Evolutionary conservation across 148 eudicot species (phyloP).

Genomic region (Bassia scoparia): DNA sequence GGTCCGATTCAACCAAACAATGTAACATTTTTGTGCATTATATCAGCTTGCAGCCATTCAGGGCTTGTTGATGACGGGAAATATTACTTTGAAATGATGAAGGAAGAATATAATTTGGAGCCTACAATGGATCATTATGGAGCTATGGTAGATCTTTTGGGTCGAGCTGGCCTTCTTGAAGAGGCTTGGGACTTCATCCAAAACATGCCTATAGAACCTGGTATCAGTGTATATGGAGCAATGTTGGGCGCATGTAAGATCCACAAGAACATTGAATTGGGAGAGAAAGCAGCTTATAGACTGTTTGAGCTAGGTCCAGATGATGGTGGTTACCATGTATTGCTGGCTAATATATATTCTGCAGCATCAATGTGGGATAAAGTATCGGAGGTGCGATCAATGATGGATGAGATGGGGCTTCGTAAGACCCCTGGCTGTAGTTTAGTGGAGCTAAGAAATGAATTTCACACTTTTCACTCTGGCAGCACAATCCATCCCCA

Average conservation of each 20-base stretch:
- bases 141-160: slow-evolving; percentile 89
- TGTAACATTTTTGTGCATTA: slow-evolving; percentile 64
- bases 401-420: slow-evolving; percentile 59
- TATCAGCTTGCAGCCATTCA: slow-evolving; percentile 86
- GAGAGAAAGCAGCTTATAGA: slow-evolving; percentile 58
- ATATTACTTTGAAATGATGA: slow-evolving; percentile 55
- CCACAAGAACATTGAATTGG: slow-evolving; percentile 68
- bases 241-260: slow-evolving; percentile 94
- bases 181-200: slow-evolving; percentile 82
- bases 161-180: slow-evolving; percentile 65
- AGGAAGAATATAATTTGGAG: slow-evolving; percentile 46
- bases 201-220: slow-evolving; percentile 68
- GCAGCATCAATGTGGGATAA: slow-evolving; percentile 78
- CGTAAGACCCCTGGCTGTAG: slow-evolving; percentile 76
- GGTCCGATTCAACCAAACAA: slow-evolving; percentile 48
- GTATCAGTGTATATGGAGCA: slow-evolving; percentile 70
- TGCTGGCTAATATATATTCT: slow-evolving; percentile 68
- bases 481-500: slow-evolving; percentile 71
- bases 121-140: slow-evolving; percentile 88
- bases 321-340: slow-evolving; percentile 79
- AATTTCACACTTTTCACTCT: slow-evolving; percentile 69
- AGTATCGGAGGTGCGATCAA: slow-evolving; percentile 52
- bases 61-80: slow-evolving; percentile 74
- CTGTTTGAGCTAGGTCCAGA: slow-evolving; percentile 53
- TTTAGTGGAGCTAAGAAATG: slow-evolving; percentile 55